Evolutionary conservation across 495 filamentous ascomycete species (phyloP).

Genomic region (Penicillium robsamsonii): DNA sequence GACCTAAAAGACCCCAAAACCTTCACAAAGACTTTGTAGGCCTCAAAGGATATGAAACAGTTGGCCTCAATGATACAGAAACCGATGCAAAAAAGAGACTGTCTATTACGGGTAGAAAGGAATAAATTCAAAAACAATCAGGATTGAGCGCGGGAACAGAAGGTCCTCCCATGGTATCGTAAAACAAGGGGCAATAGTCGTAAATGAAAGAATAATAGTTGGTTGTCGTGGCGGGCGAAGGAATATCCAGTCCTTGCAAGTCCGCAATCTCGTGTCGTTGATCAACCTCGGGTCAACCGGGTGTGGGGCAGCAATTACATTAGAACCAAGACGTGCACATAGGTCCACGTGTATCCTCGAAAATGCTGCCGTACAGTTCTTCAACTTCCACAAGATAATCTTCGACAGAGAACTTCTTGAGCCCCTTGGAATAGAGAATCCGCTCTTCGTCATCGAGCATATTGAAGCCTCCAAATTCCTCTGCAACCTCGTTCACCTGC

Average conservation of each 20-base stretch:
- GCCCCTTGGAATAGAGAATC: conserved; percentile 60
- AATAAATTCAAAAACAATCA: conserved; percentile 8
- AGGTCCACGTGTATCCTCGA: conserved; percentile 45
- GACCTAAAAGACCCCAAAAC: not conserved
- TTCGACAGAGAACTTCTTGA: conserved; percentile 70
- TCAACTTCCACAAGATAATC: conserved; percentile 86
- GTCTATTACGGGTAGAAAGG: conserved; percentile 1
- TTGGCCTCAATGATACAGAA: not conserved
- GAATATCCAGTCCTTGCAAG: conserved; percentile 27
- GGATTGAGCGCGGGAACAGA: conserved; percentile 16
- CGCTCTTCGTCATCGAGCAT: conserved; percentile 71
- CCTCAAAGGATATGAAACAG: not conserved
- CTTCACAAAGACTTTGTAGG: not conserved
- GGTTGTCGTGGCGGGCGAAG: conserved; percentile 26
- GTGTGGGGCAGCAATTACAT: conserved; percentile 13
- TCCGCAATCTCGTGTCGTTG: conserved; percentile 19
- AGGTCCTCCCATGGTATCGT: conserved; percentile 33
- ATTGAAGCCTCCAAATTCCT: conserved; percentile 71
- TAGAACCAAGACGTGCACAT: conserved; percentile 45
- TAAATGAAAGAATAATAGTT: conserved; percentile 33
- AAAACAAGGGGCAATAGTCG: conserved; percentile 21
- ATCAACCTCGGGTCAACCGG: conserved; percentile 30
- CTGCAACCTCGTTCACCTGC: conserved; percentile 66
- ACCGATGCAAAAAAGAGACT: not conserved
- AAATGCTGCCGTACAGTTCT: conserved; percentile 57